Conservation (phyloP, 176 grass and related monocot species). For the Saccharum officinarum region DNA sequence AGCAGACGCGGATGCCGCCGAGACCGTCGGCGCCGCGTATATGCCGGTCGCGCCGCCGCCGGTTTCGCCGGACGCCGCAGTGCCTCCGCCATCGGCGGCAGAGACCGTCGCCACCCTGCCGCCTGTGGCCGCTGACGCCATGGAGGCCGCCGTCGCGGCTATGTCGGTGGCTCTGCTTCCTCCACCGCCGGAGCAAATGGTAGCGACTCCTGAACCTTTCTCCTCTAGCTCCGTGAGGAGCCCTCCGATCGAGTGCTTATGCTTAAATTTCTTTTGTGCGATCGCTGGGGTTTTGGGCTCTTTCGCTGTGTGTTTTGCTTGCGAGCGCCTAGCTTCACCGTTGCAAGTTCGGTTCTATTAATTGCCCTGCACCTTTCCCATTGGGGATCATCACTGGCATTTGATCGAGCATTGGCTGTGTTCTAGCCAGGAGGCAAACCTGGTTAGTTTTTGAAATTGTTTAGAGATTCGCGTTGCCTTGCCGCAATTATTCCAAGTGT, state of each 20-base stretch:
- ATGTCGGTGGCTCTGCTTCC: background rate
- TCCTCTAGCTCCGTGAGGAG: background rate
- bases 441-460: background rate
- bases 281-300: background rate
- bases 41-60: background rate
- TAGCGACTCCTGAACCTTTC: background rate
- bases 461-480: background rate
- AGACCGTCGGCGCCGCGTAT: background rate
- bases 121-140: background rate
- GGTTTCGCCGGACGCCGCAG: background rate
- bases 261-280: background rate
- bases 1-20: background rate
- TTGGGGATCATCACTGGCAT: background rate
- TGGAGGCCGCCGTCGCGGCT: background rate
- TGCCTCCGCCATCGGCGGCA: background rate
- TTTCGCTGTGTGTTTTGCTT: background rate
- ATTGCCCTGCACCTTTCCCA: background rate
- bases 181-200: background rate
- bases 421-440: background rate
- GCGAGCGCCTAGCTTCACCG: background rate
- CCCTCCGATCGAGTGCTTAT: background rate
- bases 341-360: background rate
- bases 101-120: background rate
- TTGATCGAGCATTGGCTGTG: background rate
- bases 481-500: background rate